Percentiles rank a stretch among this genome's conserved stretches.
Evolutionary conservation across 2,329 filamentous ascomycete species (phyloP).

Genomic region (Zelopaecilomyces penicillatus): DNA sequence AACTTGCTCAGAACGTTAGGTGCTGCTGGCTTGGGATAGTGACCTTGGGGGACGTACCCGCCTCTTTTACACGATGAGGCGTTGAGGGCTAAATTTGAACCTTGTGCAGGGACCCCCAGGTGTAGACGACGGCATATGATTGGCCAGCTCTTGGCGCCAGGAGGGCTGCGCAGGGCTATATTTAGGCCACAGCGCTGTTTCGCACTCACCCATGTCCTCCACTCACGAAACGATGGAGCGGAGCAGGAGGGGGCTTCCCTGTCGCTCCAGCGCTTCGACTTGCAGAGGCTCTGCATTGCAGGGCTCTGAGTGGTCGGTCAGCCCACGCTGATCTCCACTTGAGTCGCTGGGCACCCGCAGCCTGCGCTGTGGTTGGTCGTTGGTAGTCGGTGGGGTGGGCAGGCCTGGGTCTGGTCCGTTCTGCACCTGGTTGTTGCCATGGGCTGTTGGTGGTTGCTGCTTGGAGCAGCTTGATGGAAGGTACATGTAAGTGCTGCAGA

Average conservation of each 20-base stretch:
- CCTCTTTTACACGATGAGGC: background rate
- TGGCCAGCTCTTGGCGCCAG: conserved; percentile 23
- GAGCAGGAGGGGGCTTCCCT: conserved; percentile 5
- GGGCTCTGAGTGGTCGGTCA: conserved; percentile 2
- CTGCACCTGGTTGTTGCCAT: too few species aligned
- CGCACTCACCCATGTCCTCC: conserved; percentile 8
- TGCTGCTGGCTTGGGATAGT: too few species aligned
- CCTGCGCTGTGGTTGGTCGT: too few species aligned
- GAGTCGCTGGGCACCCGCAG: too few species aligned
- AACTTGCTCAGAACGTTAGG: too few species aligned
- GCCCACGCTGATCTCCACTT: background rate
- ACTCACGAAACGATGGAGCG: conserved; percentile 9
- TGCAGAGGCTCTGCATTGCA: background rate
- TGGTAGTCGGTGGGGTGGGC: too few species aligned
- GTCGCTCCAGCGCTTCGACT: conserved; percentile 1
- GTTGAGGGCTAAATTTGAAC: conserved; percentile 9
- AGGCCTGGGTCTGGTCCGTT: too few species aligned
- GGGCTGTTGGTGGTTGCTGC: too few species aligned
- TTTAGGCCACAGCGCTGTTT: conserved; percentile 19
- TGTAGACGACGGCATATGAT: conserved; percentile 18
- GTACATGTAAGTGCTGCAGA: too few species aligned
- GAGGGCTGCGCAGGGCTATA: conserved; percentile 22
- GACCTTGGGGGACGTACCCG: too few species aligned
- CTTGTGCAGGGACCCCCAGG: conserved; percentile 14
- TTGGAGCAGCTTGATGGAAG: too few species aligned